phyloP scores from a whole-genome alignment of 805 yeast genomes.

The Wickerhamomyces chaumierensis region DNA sequence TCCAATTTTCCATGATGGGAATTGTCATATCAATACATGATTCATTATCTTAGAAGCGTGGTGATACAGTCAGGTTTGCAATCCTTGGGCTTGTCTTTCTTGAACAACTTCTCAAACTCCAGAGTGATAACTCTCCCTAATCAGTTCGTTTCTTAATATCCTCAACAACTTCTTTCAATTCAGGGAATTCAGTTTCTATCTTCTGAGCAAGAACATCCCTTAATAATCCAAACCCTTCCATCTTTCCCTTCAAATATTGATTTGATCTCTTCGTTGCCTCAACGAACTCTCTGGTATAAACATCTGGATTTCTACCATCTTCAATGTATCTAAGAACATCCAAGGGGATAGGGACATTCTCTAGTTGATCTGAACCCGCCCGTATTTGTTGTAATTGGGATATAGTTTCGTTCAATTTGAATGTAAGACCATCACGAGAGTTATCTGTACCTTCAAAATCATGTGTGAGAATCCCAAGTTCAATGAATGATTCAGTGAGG shows the following conservation, averaged over 20 bases:
- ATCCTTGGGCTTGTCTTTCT: too few species aligned
- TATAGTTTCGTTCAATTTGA: constrained; percentile 29
- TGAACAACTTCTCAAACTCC: too few species aligned
- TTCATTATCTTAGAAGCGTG: too few species aligned
- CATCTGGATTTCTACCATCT: constrained; percentile 94
- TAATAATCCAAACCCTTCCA: constrained; percentile 54
- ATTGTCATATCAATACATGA: too few species aligned
- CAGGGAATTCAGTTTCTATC: constrained; percentile 71
- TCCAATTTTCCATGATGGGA: too few species aligned
- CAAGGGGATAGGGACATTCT: constrained; percentile 47
- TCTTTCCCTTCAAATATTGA: constrained; percentile 78
- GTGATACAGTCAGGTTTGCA: too few species aligned
- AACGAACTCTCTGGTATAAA: constrained; percentile 91
- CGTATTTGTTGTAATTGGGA: constrained; percentile 25
- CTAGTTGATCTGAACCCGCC: constrained; percentile 22
- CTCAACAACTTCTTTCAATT: constrained; percentile 45
- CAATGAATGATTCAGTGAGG: constrained; percentile 71
- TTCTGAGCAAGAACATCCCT: constrained; percentile 58
- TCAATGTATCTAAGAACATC: constrained; percentile 90
- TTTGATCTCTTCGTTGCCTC: constrained; percentile 88
- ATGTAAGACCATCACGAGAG: constrained; percentile 45
- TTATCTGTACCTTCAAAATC: constrained; percentile 87
- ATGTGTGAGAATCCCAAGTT: constrained; percentile 83
- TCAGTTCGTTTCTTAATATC: constrained; percentile 39
- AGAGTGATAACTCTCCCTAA: too few species aligned